A percentile compares a stretch with the other conserved stretches of the same genome.
Conservation (phyloP, 2,329 filamentous ascomycete genomes). For the Exophiala xenobiotica region DNA sequence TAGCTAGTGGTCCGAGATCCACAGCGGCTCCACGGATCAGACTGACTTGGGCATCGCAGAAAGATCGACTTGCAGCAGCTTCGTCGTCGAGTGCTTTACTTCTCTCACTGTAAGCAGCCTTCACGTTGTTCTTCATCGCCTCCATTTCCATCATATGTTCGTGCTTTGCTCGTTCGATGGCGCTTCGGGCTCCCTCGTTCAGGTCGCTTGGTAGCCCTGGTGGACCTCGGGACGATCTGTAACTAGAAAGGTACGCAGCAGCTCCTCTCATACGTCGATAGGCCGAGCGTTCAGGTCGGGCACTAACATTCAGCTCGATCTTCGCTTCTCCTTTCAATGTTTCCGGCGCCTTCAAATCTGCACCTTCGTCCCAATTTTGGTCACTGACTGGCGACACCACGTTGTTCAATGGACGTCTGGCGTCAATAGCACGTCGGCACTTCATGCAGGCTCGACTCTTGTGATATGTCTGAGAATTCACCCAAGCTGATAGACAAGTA, state of each 20-base stretch:
- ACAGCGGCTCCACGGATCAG: background rate
- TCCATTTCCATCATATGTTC: slow-evolving; percentile 12
- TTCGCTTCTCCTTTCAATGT: slow-evolving; percentile 18
- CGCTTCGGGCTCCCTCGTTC: slow-evolving; percentile 7
- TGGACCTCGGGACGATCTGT: slow-evolving; percentile 1
- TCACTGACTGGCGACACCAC: slow-evolving; percentile 25
- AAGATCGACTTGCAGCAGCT: slow-evolving; percentile 6
- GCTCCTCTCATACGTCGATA: slow-evolving; percentile 13
- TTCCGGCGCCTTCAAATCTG: slow-evolving; percentile 23
- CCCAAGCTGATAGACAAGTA: slow-evolving; percentile 27
- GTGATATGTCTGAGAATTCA: slow-evolving; percentile 23
- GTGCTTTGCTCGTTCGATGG: slow-evolving; percentile 10
- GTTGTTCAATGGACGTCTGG: slow-evolving; percentile 21
- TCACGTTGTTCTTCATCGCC: slow-evolving; percentile 7
- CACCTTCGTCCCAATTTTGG: slow-evolving; percentile 24
- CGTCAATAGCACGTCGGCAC: slow-evolving; percentile 26
- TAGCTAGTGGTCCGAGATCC: slow-evolving; percentile 9
- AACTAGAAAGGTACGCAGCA: slow-evolving; percentile 4
- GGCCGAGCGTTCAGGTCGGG: slow-evolving; percentile 16
- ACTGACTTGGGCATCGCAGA: slow-evolving; percentile 9
- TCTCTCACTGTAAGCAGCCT: slow-evolving; percentile 1
- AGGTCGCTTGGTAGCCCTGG: slow-evolving; percentile 4
- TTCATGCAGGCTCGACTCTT: slow-evolving; percentile 26
- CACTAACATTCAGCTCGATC: slow-evolving; percentile 23
- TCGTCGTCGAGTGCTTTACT: slow-evolving; percentile 13